Base-by-base conservation (phyloP, 1,284 basidiomycete species). In the Tylopilus orsonianus region DNA sequence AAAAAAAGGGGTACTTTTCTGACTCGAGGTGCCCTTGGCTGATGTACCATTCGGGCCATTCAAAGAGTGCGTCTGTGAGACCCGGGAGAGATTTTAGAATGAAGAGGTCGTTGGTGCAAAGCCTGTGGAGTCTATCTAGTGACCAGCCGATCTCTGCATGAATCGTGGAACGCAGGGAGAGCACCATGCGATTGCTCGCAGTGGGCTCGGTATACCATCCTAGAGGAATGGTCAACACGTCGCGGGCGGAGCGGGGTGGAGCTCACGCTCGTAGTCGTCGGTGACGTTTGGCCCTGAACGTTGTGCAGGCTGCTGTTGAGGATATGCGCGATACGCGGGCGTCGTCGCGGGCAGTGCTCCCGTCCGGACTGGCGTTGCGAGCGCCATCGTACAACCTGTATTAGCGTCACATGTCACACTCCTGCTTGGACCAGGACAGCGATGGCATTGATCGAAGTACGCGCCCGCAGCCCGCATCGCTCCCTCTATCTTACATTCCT, bases 1-100 rank as follows among this genome's bases (percentile, higher is more conserved):
- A 76, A 52, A 90, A 90, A 32, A 89, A 64, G 13, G 68, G 50
- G 18, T 72, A 54, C 13, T 61, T 57, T 36, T 75, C 71, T 33
- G 69, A 67, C 27, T 69, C 64, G 51, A 74, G 71, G 58, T 75
- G 70, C 8, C 81, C 82, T 56, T 80, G 75, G 2, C 61, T 69
- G 42, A 76, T 73, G 58, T 83, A 90, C 86, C 86, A 90, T 56
- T 86, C 80, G 10, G 90, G 85, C 83, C 87, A 87, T 57, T 87
- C 84, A 57, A 91, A 85, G 16, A 94, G 73, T 6, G 82, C 85
- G 57, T 92, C 87, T 22, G 85, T 79, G 32, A 93, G 72, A 4
- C 88, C 88, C 0, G 87, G 86, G 41, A 90, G 81, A 35, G 73
- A 72, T 44, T 72, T 74, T 48, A 94, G 74, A 44, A 78, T 65